phyloP scores from a whole-genome alignment of 2,329 filamentous ascomycete genomes.

The Diaporthe sp. region DNA sequence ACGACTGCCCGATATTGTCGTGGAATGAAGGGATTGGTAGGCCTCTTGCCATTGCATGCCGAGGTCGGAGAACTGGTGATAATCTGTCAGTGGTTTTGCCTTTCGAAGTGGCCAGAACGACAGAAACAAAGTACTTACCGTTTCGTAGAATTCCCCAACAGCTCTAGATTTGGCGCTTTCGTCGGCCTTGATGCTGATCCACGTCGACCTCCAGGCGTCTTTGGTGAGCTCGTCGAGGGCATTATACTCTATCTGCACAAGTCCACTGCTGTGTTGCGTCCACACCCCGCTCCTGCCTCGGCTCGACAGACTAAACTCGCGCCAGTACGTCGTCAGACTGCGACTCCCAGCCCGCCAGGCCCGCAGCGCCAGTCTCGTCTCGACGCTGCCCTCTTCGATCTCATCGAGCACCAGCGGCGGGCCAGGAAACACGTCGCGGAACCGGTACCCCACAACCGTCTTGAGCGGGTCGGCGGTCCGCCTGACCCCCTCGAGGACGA shows the following conservation, averaged over 20 bases:
- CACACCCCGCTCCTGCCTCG: background rate
- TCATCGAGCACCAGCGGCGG: constrained; percentile 22
- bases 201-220: background rate
- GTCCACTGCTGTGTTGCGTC: constrained; percentile 23
- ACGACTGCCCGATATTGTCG: background rate
- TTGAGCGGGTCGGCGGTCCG: constrained; percentile 27
- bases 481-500: constrained; percentile 18
- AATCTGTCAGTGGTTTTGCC: background rate
- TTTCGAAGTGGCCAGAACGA: no score
- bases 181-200: background rate
- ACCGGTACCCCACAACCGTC: constrained; percentile 15
- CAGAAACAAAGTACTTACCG: background rate
- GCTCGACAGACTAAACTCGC: constrained; percentile 28
- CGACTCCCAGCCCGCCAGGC: constrained; percentile 15
- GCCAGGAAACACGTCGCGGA: constrained; percentile 33
- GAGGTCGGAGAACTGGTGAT: constrained; percentile 1
- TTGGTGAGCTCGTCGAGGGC: constrained; percentile 4
- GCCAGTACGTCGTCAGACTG: constrained; percentile 30
- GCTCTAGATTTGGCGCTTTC: background rate
- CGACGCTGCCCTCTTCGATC: constrained; percentile 25
- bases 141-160: constrained; percentile 4
- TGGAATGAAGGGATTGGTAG: background rate
- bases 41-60: constrained; percentile 22
- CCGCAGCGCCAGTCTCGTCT: constrained; percentile 23
- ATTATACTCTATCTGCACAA: constrained; percentile 15